Conservation (phyloP, 2,329 filamentous ascomycete species). For the Hypoxylon sp. region DNA sequence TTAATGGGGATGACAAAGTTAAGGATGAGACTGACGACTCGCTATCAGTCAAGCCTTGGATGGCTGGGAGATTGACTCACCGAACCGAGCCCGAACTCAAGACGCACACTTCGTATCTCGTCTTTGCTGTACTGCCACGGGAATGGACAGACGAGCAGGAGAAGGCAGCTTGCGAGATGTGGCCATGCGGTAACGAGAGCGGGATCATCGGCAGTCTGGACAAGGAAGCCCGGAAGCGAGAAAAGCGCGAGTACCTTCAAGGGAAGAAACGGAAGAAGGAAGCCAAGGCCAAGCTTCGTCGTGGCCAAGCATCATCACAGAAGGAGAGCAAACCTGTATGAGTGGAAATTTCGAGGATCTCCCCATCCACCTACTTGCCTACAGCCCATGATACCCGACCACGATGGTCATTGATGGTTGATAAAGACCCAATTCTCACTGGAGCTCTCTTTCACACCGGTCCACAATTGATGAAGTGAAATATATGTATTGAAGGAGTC, state of each 20-base stretch:
- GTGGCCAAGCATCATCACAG: constrained; percentile 29
- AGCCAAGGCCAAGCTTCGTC: constrained; percentile 26
- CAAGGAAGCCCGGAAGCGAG: constrained; percentile 62
- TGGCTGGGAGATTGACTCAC: constrained; percentile 80
- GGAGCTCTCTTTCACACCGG: neutral
- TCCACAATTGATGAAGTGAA: too few species aligned
- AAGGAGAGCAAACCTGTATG: constrained; percentile 38
- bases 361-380: neutral
- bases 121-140: constrained; percentile 88
- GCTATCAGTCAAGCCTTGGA: constrained; percentile 64
- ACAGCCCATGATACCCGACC: constrained; percentile 28
- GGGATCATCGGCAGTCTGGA: constrained; percentile 62
- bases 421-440: neutral
- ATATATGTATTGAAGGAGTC: too few species aligned
- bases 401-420: constrained; percentile 19
- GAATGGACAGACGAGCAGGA: constrained; percentile 89
- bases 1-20: constrained; percentile 43
- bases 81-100: constrained; percentile 88
- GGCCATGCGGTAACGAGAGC: constrained; percentile 65
- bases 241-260: constrained; percentile 62
- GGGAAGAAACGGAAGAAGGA: constrained; percentile 55
- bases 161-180: constrained; percentile 67
- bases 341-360: neutral
- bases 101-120: constrained; percentile 95
- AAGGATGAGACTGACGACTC: constrained; percentile 36